A percentile compares a stretch with the other conserved stretches of the same genome.
These are phyloP conservation scores for Xylariaceae sp. DNA, from an alignment of 2,329 filamentous ascomycete species.

Conservation along the genomic window DNA sequence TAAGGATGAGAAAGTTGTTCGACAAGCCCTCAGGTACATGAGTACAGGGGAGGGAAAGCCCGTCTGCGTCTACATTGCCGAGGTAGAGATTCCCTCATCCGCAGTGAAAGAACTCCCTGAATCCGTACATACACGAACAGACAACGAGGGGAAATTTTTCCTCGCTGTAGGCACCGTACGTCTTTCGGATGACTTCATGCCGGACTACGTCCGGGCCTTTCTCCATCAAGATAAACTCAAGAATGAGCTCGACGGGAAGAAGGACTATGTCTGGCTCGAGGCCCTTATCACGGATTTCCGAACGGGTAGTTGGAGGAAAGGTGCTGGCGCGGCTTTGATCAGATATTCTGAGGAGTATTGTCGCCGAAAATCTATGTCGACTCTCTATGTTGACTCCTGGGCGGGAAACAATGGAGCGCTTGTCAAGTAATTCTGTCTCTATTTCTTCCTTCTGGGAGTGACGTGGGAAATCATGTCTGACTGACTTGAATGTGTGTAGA, in stretches of 20 bases:
- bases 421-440: constrained; percentile 10
- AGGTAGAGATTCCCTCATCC: constrained; percentile 9
- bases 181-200: constrained; percentile 9
- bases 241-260: constrained; percentile 10
- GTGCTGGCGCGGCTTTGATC: constrained; percentile 12
- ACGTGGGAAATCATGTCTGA: no score
- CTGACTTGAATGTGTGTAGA: constrained; percentile 6
- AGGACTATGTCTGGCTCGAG: constrained; percentile 15
- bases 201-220: constrained; percentile 1
- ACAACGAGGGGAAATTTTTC: constrained; percentile 4
- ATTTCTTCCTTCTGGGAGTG: neutral
- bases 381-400: constrained; percentile 10
- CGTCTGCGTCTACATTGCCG: constrained; percentile 14
- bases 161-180: constrained; percentile 11
- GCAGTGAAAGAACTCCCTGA: constrained; percentile 4
- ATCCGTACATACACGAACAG: constrained; percentile 5
- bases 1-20: constrained; percentile 2
- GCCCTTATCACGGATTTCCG: constrained; percentile 15
- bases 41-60: constrained; percentile 9
- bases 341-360: constrained; percentile 6
- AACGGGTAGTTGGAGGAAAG: constrained; percentile 12
- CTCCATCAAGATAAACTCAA: constrained; percentile 7
- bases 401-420: constrained; percentile 14
- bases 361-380: constrained; percentile 1
- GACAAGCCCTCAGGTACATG: constrained; percentile 7